Base-by-base conservation (phyloP, 805 yeast species). In the Dipodascus geniculatus region DNA sequence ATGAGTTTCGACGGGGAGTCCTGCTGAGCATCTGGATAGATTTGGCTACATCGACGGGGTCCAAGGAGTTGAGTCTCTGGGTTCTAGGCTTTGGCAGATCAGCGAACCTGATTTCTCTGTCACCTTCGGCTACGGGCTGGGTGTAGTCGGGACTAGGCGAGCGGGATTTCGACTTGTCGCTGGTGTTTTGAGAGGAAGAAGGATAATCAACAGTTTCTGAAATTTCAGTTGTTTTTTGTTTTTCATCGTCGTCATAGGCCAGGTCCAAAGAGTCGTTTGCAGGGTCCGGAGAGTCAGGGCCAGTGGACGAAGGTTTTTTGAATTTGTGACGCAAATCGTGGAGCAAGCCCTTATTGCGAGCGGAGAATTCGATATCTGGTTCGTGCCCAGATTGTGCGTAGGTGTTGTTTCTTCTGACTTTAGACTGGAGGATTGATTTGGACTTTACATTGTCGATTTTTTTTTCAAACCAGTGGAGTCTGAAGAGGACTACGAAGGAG, bases 391-490 rank as follows among this genome's bases (percentile, higher is more conserved):
- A 70, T 38, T 77, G 67, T 0, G 83, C 83, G 22, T 85, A 63
- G 1, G 93, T 85, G 6, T 84, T 82, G 0, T 89, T 80, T 56
- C 96, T 74, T 62, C 99, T 79, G 85, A 89, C 81, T 63, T 80
- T 79, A 66, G 82, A 85, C 65, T 90, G 85, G 55, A 79, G 65
- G 63, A 85, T 86, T n/a, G 97, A 87, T 52, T 77, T 76, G 55
- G 75, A 79, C 57, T 83, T 83, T 65, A 93, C 90, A 59, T 83
- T 80, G 64, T 87, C 91, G 68, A 93, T 88, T 60, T 83, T 78
- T 58, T 87, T 78, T 65, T 89, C 96, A 68, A 87, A 93, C 87
- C 96, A 86, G 65, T 86, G 87, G 49, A 93, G 71, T 51, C 99
- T 76, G 8, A 90, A 71, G 57, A 87, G 80, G 6, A 88, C 82